Base-by-base conservation (phyloP, 139 green algal species). In the Trebouxia sp. region DNA sequence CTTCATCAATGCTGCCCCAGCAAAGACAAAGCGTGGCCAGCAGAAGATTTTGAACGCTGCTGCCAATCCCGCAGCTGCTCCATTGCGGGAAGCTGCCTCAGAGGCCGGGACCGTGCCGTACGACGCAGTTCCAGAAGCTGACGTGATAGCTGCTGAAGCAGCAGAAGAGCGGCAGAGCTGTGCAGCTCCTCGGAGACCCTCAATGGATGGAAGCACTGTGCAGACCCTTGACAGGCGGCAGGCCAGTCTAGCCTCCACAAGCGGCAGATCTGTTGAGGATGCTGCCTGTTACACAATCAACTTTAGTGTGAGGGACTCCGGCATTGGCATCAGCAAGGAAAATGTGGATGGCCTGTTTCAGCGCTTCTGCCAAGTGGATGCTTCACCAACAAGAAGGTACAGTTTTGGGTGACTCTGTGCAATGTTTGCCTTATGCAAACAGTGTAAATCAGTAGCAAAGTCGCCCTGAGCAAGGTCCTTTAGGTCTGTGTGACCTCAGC, bases 241-340 rank as follows among this genome's bases (percentile, higher is more conserved):
- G 12, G 1, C 8, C 62, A 72, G 32, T 30, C 32, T 42, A 15
- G 62, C 62, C 11, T 72, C 62, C 14, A 72, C 62, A 1, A 72
- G 62, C 62, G 62, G 62, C 12, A 42, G 62, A n/a, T 45, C 62
- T 35, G 32, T 12, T 14, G 62, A 78, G 26, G n/a, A 55, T 37
- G 39, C 69, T 22, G 39, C 39, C 26, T 30, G 37, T 7, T 78
- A 55, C 76, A 41, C 38, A 48, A 58, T 96, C 14, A 85, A 92
- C 58, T 94, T 96, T 43, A 77, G 62, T 12, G 92, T 96, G 26
- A 78, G 81, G n/a, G 92, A 97, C 86, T 95, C 91, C 7, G 93
- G 93, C 47, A 95, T 97, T 48, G 93, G 92, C 38, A 95, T 97
- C 75, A 82, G 67, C 38, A 10, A 74, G 17, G 70, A 81, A 15